Conservation (phyloP, 2,329 filamentous ascomycete genomes). For the Davidsoniella eucalypti region DNA sequence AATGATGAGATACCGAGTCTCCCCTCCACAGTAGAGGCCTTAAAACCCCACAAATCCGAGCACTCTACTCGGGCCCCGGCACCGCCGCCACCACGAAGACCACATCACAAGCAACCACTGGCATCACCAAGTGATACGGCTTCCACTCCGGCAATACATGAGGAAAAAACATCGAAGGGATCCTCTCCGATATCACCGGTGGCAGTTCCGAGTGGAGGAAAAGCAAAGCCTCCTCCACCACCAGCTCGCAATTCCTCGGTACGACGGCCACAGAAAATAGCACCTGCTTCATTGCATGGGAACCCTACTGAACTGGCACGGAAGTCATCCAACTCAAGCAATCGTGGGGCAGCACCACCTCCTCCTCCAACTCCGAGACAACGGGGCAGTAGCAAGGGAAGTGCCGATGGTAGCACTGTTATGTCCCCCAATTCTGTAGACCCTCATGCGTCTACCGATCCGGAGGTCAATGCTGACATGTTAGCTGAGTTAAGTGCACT, state of each 20-base stretch:
- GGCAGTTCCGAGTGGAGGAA: conserved; percentile 6
- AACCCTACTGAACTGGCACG: neutral
- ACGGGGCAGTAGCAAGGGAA: conserved; percentile 30
- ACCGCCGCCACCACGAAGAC: conserved; percentile 7
- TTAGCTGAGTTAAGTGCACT: conserved; percentile 55
- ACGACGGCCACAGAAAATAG: conserved; percentile 28
- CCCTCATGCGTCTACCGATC: conserved; percentile 12
- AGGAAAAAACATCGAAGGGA: neutral
- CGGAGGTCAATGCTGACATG: conserved; percentile 33
- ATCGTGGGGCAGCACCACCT: conserved; percentile 20
- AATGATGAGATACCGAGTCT: conserved; percentile 33
- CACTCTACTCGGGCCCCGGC: conserved; percentile 19
- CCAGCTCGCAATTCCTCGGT: conserved; percentile 28
- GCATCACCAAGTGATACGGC: neutral
- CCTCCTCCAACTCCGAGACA: conserved; percentile 33
- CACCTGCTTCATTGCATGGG: conserved; percentile 16
- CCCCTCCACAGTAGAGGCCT: conserved; percentile 9
- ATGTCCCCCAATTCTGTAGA: conserved; percentile 13
- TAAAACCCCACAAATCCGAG: conserved; percentile 24
- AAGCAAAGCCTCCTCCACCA: conserved; percentile 23
- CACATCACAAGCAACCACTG: conserved; percentile 8
- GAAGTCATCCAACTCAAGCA: neutral
- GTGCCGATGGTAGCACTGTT: conserved; percentile 22
- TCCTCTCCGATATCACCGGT: neutral
- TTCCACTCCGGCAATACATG: neutral